phyloP scores from a whole-genome alignment of 495 filamentous ascomycete genomes.

The Amphirosellinia nigrospora region DNA sequence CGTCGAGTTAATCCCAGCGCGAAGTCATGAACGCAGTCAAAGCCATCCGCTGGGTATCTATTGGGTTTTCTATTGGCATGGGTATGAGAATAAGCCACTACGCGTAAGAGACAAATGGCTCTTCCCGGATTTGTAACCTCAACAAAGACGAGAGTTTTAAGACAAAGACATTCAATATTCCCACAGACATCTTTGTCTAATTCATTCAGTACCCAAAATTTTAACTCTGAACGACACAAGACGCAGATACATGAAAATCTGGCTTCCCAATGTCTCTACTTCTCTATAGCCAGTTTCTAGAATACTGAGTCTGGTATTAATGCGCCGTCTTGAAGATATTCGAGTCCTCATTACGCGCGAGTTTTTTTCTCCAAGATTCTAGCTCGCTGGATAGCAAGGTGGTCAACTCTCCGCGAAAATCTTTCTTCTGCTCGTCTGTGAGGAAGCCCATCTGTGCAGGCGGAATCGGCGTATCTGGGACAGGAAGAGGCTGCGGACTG shows the following conservation, averaged over 20 bases:
- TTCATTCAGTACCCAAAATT: background rate
- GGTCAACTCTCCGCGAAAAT: background rate
- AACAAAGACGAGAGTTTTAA: background rate
- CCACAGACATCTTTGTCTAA: background rate
- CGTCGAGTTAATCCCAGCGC: background rate
- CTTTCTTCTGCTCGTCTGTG: background rate
- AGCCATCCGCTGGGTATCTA: background rate
- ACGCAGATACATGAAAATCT: background rate
- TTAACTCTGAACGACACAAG: background rate
- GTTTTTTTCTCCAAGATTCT: background rate
- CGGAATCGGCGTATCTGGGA: background rate
- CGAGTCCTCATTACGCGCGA: background rate
- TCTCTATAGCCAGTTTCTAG: background rate
- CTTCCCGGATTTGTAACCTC: background rate
- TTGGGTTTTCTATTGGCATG: background rate
- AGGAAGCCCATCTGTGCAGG: slow-evolving; percentile 1
- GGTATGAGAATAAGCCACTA: background rate
- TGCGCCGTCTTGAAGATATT: background rate
- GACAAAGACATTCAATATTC: background rate
- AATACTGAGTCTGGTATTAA: background rate
- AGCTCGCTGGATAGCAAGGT: background rate
- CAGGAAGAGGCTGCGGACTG: slow-evolving; percentile 6
- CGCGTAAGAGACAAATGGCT: background rate
- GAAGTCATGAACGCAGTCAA: background rate
- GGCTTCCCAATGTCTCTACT: background rate